Evolutionary conservation across 208 protist species (phyloP).

Genomic region (Leishmania martiniquensis): DNA sequence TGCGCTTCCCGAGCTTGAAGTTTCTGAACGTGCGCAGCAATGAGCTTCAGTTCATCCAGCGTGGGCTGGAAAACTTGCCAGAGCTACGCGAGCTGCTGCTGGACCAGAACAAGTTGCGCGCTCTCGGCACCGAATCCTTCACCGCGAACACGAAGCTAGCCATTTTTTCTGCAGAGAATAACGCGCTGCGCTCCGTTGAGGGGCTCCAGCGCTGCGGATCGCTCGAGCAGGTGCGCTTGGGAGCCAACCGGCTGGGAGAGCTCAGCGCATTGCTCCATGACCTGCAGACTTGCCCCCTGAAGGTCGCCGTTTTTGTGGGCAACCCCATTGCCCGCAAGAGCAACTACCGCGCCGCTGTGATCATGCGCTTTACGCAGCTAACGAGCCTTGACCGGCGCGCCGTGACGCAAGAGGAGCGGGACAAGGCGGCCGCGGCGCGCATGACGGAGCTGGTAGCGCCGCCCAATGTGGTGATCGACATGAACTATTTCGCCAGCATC

Average conservation of each 20-base stretch:
- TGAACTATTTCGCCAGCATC: constrained; percentile 36
- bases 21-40: constrained; percentile 92
- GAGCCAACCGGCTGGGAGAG: constrained; percentile 79
- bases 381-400: constrained; percentile 54
- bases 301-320: constrained; percentile 47
- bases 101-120: constrained; percentile 90
- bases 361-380: constrained; percentile 47
- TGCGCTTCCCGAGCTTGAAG: constrained; percentile 63
- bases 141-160: constrained; percentile 48
- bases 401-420: constrained; percentile 79
- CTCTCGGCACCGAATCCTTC: constrained; percentile 60
- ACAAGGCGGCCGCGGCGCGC: constrained; percentile 46
- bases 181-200: constrained; percentile 70
- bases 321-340: constrained; percentile 85
- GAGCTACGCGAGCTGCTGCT: constrained; percentile 92
- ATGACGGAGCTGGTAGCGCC: constrained; percentile 53
- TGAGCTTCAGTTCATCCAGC: constrained; percentile 82
- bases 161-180: constrained; percentile 79
- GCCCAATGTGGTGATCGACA: constrained; percentile 80
- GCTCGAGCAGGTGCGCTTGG: constrained; percentile 61
- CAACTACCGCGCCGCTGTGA: constrained; percentile 66
- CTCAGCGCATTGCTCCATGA: constrained; percentile 45
- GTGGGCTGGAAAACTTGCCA: constrained; percentile 62
- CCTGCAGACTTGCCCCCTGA: constrained; percentile 41
- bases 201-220: constrained; percentile 46